Base-by-base conservation (phyloP, 768 basidiomycete species). In the Lactifluus echinatus region DNA sequence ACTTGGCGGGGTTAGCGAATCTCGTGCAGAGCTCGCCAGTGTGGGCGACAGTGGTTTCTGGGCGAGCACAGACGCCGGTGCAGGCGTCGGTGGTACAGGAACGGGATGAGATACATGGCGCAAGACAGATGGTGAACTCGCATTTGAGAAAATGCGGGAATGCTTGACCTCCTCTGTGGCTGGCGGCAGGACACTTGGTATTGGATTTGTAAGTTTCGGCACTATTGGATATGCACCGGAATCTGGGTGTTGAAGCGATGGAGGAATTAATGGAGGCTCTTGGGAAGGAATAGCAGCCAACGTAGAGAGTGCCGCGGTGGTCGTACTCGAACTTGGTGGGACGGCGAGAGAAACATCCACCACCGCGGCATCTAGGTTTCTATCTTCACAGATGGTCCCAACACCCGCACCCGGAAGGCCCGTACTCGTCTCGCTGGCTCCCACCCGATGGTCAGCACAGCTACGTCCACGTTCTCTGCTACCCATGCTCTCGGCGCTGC, bases 1-100 rank as follows among this genome's bases (percentile, higher is more conserved):
- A 37, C 33, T 26, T 60, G 61, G 53, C 67, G 68, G 59, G 68
- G 69, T 37, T 69, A 66, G 17, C 68, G 64, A 36, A 66, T 68
- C 43, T 57, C 63, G 34, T 56, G 50, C 53, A 28, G 37, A 63
- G 24, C 64, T 46, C 28, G 62, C 47, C 12, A 3, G 36, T 21
- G 40, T 57, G 10, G 48, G 34, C 6, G 42, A 50, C 6, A 55
- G 52, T 43, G 44, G 51, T 24, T 50, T 53, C 49, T 59, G 31
- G 12, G 51, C 54, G 17, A 28, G 50, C 8, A 57, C 56, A 29
- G 59, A 53, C 17, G 57, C 49, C 11, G 57, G 40, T 31, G 61
- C 60, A 19, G 51, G 47, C 21, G 48, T 43, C 10, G 55, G 56
- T 33, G 60, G 50, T 23, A 47, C 44, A 21, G 45, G 48, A 17